Evolutionary conservation across 208 protist species (phyloP), one percentile per base, ranked within the genome.

Genomic region (Leishmania guyanensis): DNA sequence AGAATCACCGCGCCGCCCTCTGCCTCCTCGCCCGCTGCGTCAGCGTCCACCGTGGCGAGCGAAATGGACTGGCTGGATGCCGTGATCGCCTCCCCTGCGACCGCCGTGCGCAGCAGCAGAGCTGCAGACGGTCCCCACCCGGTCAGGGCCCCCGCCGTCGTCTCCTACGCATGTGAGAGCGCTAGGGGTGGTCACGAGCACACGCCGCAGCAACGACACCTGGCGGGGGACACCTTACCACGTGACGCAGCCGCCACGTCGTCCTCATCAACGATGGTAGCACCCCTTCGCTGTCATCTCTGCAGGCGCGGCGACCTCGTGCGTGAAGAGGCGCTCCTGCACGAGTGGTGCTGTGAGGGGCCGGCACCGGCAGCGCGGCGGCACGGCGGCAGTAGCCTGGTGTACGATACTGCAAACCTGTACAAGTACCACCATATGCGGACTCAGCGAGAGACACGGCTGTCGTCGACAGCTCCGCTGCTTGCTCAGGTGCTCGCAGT

Each of bases 341-440:
- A 91, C 79, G 87, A 92, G 76, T 97, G 94, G 92, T 88, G 84
- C 75, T 97, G 94, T 77, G 92, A 97, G 73, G 94, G 92, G 9
- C 91, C 90, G 39, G 68, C 78, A 39, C 90, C 89, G 3, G 75
- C 66, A 69, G 53, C 66, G 48, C 85, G 90, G 29, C 82, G 86
- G 51, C 79, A 82, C 26, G 73, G 87, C 48, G 80, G 86, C 2
- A 51, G 53, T 17, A 54, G 69, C 16, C 29, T 85, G 9, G 77
- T 88, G 20, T 96, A 94, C 81, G 90, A 93, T 76, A 88, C 86
- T 3, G 82, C 81, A 8, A 79, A 89, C 58, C 68, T 94, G 26
- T 90, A 95, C 83, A 89, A 87, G 39, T 97, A 97, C 68, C 79
- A 95, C 83, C 90, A 86, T 48, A 91, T 95, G 82, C 86, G 90